A percentile compares a stretch with the other conserved stretches of the same genome.
phyloP scores from a whole-genome alignment of 2,329 filamentous ascomycete species.

The Cladosporium sp. region DNA sequence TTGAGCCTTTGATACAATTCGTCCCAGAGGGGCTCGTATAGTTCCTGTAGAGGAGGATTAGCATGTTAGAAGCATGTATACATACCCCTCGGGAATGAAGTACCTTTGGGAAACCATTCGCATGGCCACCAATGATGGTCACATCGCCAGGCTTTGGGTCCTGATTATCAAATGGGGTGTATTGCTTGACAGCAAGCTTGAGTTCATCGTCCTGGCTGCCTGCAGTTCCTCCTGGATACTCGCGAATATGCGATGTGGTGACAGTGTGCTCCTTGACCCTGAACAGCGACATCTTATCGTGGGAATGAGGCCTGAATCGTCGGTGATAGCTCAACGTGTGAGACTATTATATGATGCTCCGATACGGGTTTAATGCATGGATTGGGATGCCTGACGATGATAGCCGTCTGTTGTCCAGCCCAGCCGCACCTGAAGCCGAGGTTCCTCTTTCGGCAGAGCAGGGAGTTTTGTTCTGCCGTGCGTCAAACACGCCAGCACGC shows the following conservation, averaged over 20 bases:
- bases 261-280: slow-evolving; percentile 72
- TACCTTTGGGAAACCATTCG: slow-evolving; percentile 91
- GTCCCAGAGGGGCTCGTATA: slow-evolving; percentile 91
- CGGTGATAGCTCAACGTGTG: background rate
- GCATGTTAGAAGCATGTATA: background rate
- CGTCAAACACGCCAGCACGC: background rate
- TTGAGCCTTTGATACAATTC: slow-evolving; percentile 66
- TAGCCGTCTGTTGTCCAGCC: background rate
- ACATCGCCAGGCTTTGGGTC: slow-evolving; percentile 71
- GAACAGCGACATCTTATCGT: slow-evolving; percentile 44
- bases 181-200: slow-evolving; percentile 79
- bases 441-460: background rate
- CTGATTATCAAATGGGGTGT: slow-evolving; percentile 72
- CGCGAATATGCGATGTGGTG: slow-evolving; percentile 74
- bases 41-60: slow-evolving; percentile 60
- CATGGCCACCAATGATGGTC: slow-evolving; percentile 83
- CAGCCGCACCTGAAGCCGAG: background rate
- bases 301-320: background rate
- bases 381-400: background rate
- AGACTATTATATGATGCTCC: background rate
- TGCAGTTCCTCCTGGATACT: slow-evolving; percentile 73
- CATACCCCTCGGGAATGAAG: background rate
- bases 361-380: background rate
- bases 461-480: background rate
- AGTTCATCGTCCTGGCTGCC: slow-evolving; percentile 73